Evolutionary conservation across 2,329 filamentous ascomycete genomes (phyloP), one percentile per base, ranked within the genome.

Genomic region (Colletotrichum costaricense): DNA sequence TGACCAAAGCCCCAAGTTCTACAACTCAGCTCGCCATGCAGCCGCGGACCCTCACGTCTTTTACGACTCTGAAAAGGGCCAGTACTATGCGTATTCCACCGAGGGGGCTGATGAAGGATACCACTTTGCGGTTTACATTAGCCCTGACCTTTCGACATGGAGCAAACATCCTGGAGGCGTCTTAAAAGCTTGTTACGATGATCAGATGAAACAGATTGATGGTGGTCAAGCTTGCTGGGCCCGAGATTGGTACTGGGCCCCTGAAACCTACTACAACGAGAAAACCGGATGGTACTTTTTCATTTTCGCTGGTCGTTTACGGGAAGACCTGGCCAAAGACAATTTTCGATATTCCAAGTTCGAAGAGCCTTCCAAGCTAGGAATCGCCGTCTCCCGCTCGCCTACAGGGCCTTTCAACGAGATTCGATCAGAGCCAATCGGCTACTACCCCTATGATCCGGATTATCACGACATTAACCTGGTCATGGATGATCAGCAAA

Each of bases 231-330:
- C 78, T 2, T 82, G 81, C 54, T 82, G 81, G 81, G 80, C 81
- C 16, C 76, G 78, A 7, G 81, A 82, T 62, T 82, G 81, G 81
- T 75, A 75, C n/a, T 82, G 81, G 81, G 81, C 81, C 7, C 81
- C 81, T 2, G 81, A 82, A 76, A 81, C 78, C 5, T 82, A 82
- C 66, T 77, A 81, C 75, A 82, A 82, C 52, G 78, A 80, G 26
- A 76, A 78, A 73, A 82, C 81, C 3, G 81, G 79, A 11, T 82
- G 81, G 81, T 82, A 82, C 65, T 82, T 81, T 55, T 81, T 82
- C 76, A 79, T 82, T 76, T 82, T 81, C 42, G 80, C 81, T 14
- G 81, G 79, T 1, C 80, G 81, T 5, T 72, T 82, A 46, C 80
- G 77, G 35, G 77, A 81, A 66, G 78, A 82, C 8, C 24, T 81